Evolutionary conservation across 2,329 filamentous ascomycete species (phyloP), one percentile per base, ranked within the genome.

Genomic region (Ophiocordyceps robertsii): DNA sequence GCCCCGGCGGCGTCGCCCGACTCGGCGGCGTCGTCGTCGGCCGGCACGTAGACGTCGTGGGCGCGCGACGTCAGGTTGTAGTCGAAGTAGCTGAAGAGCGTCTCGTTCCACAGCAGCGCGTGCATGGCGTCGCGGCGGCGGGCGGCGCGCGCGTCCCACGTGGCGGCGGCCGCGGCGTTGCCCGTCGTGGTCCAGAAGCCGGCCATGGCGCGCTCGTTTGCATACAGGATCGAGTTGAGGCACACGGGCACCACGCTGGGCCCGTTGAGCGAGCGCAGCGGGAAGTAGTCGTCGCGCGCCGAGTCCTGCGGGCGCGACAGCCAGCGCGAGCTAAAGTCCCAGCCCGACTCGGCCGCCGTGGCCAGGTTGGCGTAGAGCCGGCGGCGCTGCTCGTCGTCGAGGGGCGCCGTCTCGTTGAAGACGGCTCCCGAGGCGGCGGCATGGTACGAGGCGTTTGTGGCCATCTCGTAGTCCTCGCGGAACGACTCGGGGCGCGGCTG

Each of bases 401-500:
- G 67, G 2, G 66, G 49, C 11, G 58, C 54, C 0, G 56, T 65
- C 40, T 70, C 67, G 1, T 75, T 72, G 52, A 79, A 81, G 47
- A 77, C 69, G 37, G 72, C 70, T 21, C 77, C 78, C 2, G 70
- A 69, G 5, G 59, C 51, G 12, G 75, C 68, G 53, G 32, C 24
- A 24, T 76, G 77, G 60, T 81, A 83, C 0, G 77, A 80, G 27
- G 58, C 50, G 53, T 83, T 84, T 53, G 69, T 80, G n/a, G 75
- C 79, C 0, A 76, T 80, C 29, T 69, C 58, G 51, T 75, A 82
- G 56, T 84, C 80, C 51, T 83, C 79, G 21, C 69, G 66, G 57
- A 73, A 84, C 0, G 77, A 81, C 56, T 84, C 80, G 2, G 80
- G 80, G 2, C 80, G 71, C 2, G 80, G 80, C 51, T 80, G 72